These are phyloP conservation scores for Trichoderma sp. DNA, from an alignment of 2,329 filamentous ascomycete genomes.

Conservation along the genomic window DNA sequence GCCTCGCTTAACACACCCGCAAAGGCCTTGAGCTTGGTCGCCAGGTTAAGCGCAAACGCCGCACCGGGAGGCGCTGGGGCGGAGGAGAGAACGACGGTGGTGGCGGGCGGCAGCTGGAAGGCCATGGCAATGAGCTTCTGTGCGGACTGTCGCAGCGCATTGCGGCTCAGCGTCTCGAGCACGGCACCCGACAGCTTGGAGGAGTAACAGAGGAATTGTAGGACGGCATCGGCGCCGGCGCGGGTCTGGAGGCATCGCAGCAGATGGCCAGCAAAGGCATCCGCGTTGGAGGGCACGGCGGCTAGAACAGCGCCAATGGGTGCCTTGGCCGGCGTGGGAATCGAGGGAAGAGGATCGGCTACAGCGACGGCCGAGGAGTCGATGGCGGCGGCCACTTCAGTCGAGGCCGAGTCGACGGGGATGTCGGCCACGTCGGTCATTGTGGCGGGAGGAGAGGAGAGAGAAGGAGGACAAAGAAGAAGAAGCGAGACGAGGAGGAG, in stretches of 20 bases:
- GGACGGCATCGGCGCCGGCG: slow-evolving; percentile 67
- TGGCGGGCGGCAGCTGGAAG: slow-evolving; percentile 52
- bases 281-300: slow-evolving; percentile 36
- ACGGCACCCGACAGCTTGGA: slow-evolving; percentile 56
- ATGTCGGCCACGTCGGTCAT: slow-evolving; percentile 1
- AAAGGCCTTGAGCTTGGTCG: slow-evolving; percentile 59
- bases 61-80: slow-evolving; percentile 42
- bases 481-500: background rate
- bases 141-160: slow-evolving; percentile 57
- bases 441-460: background rate
- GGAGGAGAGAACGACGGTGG: slow-evolving; percentile 48
- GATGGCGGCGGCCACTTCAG: background rate
- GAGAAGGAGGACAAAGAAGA: background rate
- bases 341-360: slow-evolving; percentile 15
- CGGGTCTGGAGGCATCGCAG: slow-evolving; percentile 68
- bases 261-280: slow-evolving; percentile 57
- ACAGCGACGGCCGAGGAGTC: background rate
- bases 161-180: slow-evolving; percentile 55
- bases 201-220: slow-evolving; percentile 69
- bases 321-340: slow-evolving; percentile 19
- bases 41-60: slow-evolving; percentile 50
- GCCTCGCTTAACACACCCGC: slow-evolving; percentile 68
- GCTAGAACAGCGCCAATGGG: slow-evolving; percentile 22
- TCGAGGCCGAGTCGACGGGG: slow-evolving; percentile 7
- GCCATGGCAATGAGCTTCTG: slow-evolving; percentile 55